Evolutionary conservation across 2,329 filamentous ascomycete genomes (phyloP).

Genomic region (Myriosclerotinia curreyana): DNA sequence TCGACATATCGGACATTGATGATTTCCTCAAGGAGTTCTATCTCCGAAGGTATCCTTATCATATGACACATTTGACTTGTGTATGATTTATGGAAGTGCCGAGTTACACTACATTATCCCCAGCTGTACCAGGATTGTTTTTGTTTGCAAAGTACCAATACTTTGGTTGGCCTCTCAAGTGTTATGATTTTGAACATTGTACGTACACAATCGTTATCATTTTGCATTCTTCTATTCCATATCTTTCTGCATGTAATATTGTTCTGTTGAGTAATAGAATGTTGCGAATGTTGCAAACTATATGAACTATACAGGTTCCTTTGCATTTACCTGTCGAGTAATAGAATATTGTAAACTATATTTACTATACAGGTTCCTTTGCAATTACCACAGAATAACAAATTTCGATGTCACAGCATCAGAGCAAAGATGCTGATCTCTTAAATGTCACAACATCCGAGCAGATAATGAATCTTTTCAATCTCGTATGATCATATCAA

Average conservation of each 20-base stretch:
- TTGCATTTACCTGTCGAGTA: background rate
- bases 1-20: constrained; percentile 11
- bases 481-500: background rate
- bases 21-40: constrained; percentile 3
- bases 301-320: no score
- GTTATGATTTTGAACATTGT: background rate
- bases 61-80: constrained; percentile 9
- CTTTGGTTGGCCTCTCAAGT: background rate
- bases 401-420: constrained; percentile 3
- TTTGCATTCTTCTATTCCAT: background rate
- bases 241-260: background rate
- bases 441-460: background rate
- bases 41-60: constrained; percentile 7
- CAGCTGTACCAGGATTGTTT: constrained; percentile 1
- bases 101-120: background rate
- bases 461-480: background rate
- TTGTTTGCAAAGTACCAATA: background rate
- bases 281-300: background rate
- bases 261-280: background rate
- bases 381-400: background rate
- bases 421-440: background rate
- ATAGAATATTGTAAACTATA: background rate
- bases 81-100: background rate
- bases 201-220: constrained; percentile 4
- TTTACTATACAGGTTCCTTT: no score